Base-by-base conservation (phyloP, 345 rosid genomes). In the Moringa oleifera region DNA sequence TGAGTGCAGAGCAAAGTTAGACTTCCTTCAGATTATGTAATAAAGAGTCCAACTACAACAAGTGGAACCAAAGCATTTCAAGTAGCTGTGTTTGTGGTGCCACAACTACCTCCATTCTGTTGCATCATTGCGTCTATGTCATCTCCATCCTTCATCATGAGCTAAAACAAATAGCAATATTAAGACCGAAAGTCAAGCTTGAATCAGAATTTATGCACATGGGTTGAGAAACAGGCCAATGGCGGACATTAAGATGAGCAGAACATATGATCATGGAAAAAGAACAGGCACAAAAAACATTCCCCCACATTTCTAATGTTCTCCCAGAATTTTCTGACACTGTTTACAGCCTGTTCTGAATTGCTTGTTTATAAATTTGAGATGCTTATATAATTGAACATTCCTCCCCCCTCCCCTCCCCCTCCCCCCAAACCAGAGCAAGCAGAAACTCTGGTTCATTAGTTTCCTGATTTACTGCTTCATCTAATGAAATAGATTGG, bases 71-170 rank as follows among this genome's bases (percentile, higher is more conserved):
- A 28, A 8, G 3, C 3, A 28, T 28, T 28, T 28, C 33, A 28
- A 28, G 33, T 8, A 28, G 33, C 33, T 8, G 8, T 28, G 8
- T 28, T 28, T 8, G 33, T 28, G 33, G 33, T 8, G 33, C 8
- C 5, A 28, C 5, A 28, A 8, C 51, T 47, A 4, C 81, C 78
- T 45, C 81, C 81, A 62, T 73, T 73, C 61, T 77, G 81, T 55
- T 77, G 81, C 64, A 73, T 73, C 73, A 77, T 67, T 0, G 81
- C 81, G 13, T 77, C 75, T 17, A 73, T 73, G 58, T 77, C 78
- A 73, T 77, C 81, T 6, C 78, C 81, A 56, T 77, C 81, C 62
- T 77, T 73, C 81, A 77, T 77, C 57, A 70, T 77, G 21, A 77
- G 75, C 81, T 77, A n/a, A 10, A 18, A 52, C 21, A 1, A 5